Evolutionary conservation across 176 grass and related monocot species (phyloP).

Genomic region (Triticum dicoccoides): DNA sequence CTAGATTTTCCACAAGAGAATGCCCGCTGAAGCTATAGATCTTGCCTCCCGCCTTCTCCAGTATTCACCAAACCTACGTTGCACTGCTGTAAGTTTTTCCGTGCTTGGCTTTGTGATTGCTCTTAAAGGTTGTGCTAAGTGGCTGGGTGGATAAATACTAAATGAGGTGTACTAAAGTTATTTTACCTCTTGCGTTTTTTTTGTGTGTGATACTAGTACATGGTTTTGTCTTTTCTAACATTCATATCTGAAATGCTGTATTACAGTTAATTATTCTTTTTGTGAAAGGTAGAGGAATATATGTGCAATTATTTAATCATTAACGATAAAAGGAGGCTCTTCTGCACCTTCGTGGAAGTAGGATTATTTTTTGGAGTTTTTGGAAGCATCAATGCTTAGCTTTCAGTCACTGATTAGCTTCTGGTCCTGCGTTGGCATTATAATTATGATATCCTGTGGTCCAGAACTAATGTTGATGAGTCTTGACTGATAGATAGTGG

Average conservation of each 20-base stretch:
- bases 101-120: not conserved
- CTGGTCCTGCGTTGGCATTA: slow-evolving; percentile 17
- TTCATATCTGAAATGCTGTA: not conserved
- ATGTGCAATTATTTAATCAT: not conserved
- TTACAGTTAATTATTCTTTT: not conserved
- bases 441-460: slow-evolving; percentile 30
- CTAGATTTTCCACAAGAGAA: slow-evolving; percentile 94
- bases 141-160: not conserved
- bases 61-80: slow-evolving; percentile 81
- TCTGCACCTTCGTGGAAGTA: slow-evolving; percentile 16
- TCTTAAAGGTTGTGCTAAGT: not conserved
- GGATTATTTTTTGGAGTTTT: not conserved
- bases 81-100: slow-evolving; percentile 69
- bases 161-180: not conserved
- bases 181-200: not conserved
- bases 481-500: slow-evolving; percentile 26
- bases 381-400: not conserved
- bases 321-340: not conserved
- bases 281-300: not conserved
- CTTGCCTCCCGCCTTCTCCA: slow-evolving; percentile 90
- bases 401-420: slow-evolving; percentile 5
- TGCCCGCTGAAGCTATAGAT: slow-evolving; percentile 90
- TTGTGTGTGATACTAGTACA: not conserved
- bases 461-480: slow-evolving; percentile 32
- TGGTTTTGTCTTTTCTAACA: not conserved